Base-by-base conservation (phyloP, 768 basidiomycete genomes). In the Boletus vinaceobasis region DNA sequence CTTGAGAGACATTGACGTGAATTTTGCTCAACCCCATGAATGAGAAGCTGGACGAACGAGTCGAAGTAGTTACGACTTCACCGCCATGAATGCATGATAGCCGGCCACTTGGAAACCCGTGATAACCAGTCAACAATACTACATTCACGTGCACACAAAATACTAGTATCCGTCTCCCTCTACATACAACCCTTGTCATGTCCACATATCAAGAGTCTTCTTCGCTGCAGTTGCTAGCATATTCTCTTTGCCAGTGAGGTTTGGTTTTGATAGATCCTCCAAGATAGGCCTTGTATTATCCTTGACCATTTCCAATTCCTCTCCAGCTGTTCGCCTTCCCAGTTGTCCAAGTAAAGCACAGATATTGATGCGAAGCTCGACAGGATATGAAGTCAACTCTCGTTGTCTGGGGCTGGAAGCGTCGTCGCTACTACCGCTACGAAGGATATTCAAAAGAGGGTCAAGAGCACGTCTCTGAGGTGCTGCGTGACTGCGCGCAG, bases 301-400 rank as follows among this genome's bases (percentile, higher is more conserved):
- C 68, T 84, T 83, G 49, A 90, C 63, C 33, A 67, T 72, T 26
- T 71, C 69, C 52, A 84, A 67, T 31, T 79, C 76, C 5, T 78
- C 77, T 7, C 77, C 78, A 9, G 79, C 67, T 4, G 75, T 71
- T 62, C 84, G 77, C 60, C 79, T 79, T 33, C 79, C 79, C 19
- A 90, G 65, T 59, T 89, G 86, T 38, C 81, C 75, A 27, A 93
- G 71, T 55, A 93, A 77, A 7, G 86, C 80, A 65, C 89, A 91
- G 17, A 84, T 80, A 61, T 93, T 93, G 27, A 82, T 75, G 44
- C 89, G 82, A 53, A 93, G 81, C 73, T 93, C 91, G 19, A 82
- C 72, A n/a, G 86, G 86, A 63, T 84, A 85, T 56, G 81, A 74
- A 56, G 74, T 73, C 0, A 39, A 48, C 26, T 63, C 62, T 40